Evolutionary conservation across 352 stramenopile genomes (phyloP).

Genomic region (Thalassiosira delicatula): DNA sequence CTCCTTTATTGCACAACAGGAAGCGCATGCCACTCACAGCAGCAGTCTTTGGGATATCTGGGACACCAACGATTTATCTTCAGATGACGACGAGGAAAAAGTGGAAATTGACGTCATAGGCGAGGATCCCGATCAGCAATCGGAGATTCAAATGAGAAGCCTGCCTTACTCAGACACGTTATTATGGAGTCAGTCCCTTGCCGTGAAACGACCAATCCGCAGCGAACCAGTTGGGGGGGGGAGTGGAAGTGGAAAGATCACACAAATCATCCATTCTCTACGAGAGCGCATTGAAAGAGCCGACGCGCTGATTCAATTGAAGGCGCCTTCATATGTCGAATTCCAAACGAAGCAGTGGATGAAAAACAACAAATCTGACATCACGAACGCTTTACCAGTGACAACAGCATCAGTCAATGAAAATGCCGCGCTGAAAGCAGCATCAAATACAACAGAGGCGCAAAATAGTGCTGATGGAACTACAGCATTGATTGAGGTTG

Average conservation of each 20-base stretch:
- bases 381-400: too few relatives aligned
- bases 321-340: conserved; percentile 25
- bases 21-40: too few relatives aligned
- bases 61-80: neutral
- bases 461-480: neutral
- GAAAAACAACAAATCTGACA: too few relatives aligned
- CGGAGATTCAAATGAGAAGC: conserved; percentile 6
- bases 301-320: conserved; percentile 36
- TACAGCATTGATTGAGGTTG: too few relatives aligned
- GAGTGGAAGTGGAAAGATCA: neutral
- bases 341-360: conserved; percentile 27
- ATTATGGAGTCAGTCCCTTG: neutral
- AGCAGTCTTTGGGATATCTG: too few relatives aligned
- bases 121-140: neutral
- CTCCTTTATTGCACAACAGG: too few relatives aligned
- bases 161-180: conserved; percentile 3
- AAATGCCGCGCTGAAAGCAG: too few relatives aligned
- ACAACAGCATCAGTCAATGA: too few relatives aligned
- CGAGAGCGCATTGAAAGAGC: conserved; percentile 16
- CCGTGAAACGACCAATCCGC: too few relatives aligned
- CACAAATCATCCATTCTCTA: conserved; percentile 3
- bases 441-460: too few relatives aligned
- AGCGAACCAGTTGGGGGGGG: too few relatives aligned
- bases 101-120: neutral
- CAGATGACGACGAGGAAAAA: neutral